Evolutionary conservation across 83 land plant species (phyloP), one percentile per base, ranked within the genome.

Genomic region (Thuja plicata): DNA sequence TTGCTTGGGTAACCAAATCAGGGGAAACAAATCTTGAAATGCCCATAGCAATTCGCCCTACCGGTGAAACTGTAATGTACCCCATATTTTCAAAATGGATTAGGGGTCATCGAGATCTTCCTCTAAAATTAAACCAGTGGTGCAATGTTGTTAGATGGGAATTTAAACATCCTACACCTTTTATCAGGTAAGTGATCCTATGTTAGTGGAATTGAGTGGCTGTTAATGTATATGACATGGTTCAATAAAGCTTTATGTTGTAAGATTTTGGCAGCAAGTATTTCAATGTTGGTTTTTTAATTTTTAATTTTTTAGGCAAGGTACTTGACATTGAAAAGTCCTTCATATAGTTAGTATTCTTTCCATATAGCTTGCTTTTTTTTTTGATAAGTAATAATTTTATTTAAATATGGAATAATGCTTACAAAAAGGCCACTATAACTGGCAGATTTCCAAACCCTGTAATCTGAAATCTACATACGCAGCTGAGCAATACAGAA

Each of bases 101-200:
- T 76, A 95, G 99, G 83, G 98, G 99, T 27, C 99, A 98, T 89
- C 94, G 99, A 35, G 99, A 98, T 91, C 95, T 98, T 93, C 99
- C 99, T 85, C 90, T 98, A 70, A 96, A 90, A 88, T 92, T 98
- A 46, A 98, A 98, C 88, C 99, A 98, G 90, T 98, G 99, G 99
- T 98, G 99, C 93, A 98, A 98, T 91, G 98, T 98, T 88, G 99
- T 98, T 57, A 90, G 99, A 84, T 98, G 99, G 99, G 99, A 98
- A 87, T 98, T 98, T 89, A 98, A 98, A 91, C 92, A 98, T 90
- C 99, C 99, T 21, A 98, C 99, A 66, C 99, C 99, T 87, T 98
- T 98, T 88, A 98, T 98, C 89, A 95, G 99, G 99, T 96, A 87
- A 10, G 37, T 79, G 79, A 3, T 76, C 73, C 38, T 12, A 34